Percentiles rank a stretch among this genome's conserved stretches.
Conservation (phyloP, 371 early-diverging fungal species). For the Globomyces sp. region DNA sequence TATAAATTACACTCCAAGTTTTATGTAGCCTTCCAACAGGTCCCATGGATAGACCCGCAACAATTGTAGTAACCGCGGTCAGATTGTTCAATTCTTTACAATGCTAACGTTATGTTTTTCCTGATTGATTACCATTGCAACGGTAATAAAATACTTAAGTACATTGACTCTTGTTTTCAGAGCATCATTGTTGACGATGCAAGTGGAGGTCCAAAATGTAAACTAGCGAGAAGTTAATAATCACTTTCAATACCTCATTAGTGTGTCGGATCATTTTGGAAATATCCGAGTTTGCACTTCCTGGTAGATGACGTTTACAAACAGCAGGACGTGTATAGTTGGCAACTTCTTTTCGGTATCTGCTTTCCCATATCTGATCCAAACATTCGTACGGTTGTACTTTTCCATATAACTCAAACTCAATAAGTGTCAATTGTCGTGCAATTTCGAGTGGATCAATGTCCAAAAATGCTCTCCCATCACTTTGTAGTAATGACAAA, state of each 20-base stretch:
- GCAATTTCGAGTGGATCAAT: slow-evolving; percentile 55
- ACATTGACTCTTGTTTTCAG: slow-evolving; percentile 36
- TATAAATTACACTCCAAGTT: slow-evolving; percentile 40
- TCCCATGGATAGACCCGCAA: slow-evolving; percentile 51
- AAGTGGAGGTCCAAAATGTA: slow-evolving; percentile 44
- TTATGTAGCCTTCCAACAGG: slow-evolving; percentile 48
- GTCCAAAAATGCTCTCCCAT: slow-evolving; percentile 35
- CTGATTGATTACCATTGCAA: slow-evolving; percentile 39
- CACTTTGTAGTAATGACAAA: slow-evolving; percentile 9
- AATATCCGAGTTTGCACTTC: slow-evolving; percentile 29
- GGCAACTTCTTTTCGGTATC: slow-evolving; percentile 39
- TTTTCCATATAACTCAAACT: slow-evolving; percentile 34
- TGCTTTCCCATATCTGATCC: slow-evolving; percentile 53
- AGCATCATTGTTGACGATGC: slow-evolving; percentile 34
- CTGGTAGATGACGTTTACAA: slow-evolving; percentile 4
- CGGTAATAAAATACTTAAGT: slow-evolving; percentile 45
- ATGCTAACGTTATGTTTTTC: slow-evolving; percentile 28
- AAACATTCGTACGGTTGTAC: slow-evolving; percentile 49
- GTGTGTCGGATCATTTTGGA: slow-evolving; percentile 51
- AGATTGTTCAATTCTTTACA: slow-evolving; percentile 53
- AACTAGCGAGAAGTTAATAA: slow-evolving; percentile 29
- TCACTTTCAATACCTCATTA: slow-evolving; percentile 29
- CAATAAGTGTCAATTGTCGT: slow-evolving; percentile 50
- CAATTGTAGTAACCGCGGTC: slow-evolving; percentile 52
- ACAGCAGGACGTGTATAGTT: not conserved